These are phyloP conservation scores for Ophiostoma sp. DNA, from an alignment of 2,329 filamentous ascomycete genomes.

Conservation along the genomic window DNA sequence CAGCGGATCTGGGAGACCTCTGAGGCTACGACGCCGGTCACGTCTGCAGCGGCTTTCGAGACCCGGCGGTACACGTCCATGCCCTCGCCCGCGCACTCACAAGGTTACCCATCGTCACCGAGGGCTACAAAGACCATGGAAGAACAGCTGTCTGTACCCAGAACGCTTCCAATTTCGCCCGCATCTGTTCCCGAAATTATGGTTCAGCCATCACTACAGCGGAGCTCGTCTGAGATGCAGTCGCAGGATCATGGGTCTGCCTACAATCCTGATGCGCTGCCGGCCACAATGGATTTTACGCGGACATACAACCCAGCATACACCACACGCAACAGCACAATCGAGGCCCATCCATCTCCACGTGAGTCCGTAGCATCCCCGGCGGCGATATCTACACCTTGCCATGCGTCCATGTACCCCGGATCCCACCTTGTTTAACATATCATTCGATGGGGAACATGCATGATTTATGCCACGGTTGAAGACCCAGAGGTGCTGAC, in stretches of 20 bases:
- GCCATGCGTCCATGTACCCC: neutral
- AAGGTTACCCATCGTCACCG: neutral
- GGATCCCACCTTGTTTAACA: neutral
- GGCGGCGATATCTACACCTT: neutral
- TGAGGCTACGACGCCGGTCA: neutral
- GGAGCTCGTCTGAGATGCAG: neutral
- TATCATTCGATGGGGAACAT: neutral
- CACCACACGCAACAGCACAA: neutral
- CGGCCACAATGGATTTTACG: neutral
- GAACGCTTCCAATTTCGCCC: neutral
- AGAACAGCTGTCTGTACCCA: neutral
- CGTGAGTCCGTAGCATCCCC: neutral
- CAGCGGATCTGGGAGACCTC: neutral
- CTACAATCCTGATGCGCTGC: neutral
- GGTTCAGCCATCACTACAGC: neutral
- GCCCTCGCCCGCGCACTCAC: neutral
- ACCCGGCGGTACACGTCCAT: neutral
- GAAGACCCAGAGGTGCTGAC: too few relatives aligned
- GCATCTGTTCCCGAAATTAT: neutral
- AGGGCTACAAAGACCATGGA: neutral
- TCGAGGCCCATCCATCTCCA: neutral
- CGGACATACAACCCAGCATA: neutral
- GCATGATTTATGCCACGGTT: neutral
- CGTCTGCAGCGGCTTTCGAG: neutral
- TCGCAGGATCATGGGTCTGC: neutral